Percentiles rank a stretch among this genome's conserved stretches.
Conservation (phyloP, 1,139 yeast species). For the Candida labiduridarum region DNA sequence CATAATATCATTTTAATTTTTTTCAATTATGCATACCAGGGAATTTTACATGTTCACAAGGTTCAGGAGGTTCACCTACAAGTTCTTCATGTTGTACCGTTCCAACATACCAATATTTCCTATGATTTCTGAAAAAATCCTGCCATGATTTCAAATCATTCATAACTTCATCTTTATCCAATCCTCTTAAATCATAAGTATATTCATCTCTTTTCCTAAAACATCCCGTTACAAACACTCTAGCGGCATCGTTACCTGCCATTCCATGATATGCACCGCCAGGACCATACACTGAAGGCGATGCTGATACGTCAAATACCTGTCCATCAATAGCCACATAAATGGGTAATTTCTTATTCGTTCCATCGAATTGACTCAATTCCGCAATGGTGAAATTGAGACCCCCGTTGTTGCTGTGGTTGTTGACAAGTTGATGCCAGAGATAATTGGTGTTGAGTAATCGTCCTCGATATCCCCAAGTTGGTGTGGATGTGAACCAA, state of each 20-base stretch:
- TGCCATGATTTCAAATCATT: conserved; percentile 52
- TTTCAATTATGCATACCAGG: conserved; percentile 25
- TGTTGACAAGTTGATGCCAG: conserved; percentile 23
- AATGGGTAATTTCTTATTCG: conserved; percentile 51
- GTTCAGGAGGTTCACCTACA: conserved; percentile 38
- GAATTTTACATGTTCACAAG: conserved; percentile 39
- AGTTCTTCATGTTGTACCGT: conserved; percentile 43
- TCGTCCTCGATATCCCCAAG: conserved; percentile 60
- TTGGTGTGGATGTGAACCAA: conserved; percentile 48
- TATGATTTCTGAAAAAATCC: conserved; percentile 46
- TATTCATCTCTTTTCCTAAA: conserved; percentile 56
- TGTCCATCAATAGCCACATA: conserved; percentile 67
- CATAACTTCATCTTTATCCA: conserved; percentile 38
- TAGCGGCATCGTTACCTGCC: conserved; percentile 70
- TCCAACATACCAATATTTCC: conserved; percentile 68
- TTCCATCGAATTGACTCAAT: conserved; percentile 56
- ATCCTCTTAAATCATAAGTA: conserved; percentile 71
- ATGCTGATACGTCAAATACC: conserved; percentile 67
- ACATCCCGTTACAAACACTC: conserved; percentile 82
- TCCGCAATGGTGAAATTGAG: conserved; percentile 46
- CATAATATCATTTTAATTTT: background rate
- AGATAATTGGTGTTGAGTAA: conserved; percentile 50
- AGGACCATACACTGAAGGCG: conserved; percentile 64
- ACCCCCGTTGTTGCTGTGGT: conserved; percentile 7
- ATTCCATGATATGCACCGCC: conserved; percentile 62